Evolutionary conservation across 225 moss, liverwort and hornwort genomes (phyloP), one percentile per base, ranked within the genome.

Genomic region (Anthoceros angustus): DNA sequence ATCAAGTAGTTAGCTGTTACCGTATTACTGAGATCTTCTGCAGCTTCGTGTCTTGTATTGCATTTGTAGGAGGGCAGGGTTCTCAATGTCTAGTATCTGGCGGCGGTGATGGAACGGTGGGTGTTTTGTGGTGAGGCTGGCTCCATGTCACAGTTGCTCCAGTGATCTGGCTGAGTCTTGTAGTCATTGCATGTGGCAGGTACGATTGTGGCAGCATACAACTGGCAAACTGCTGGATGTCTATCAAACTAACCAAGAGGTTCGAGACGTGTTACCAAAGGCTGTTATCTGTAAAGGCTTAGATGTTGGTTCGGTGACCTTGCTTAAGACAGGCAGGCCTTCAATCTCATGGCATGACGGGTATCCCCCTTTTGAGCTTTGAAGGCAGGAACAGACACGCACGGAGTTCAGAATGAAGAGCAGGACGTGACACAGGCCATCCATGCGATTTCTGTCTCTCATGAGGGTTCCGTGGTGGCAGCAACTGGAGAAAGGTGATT

Each of bases 11-110:
- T 38, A 38, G 8, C 12, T 25, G 64, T 64, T 38, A 25, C 24
- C 15, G 16, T 64, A 0, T 64, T 12, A 39, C 64, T 64, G 64
- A 41, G 16, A 38, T 64, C 16, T 41, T 64, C 9, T 25, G 80
- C 86, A 98, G 98, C 79, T 98, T 92, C 79, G 98, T 98, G 81
- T 78, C 92, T 62, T 92, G 89, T 82, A 77, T 89, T 82, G 89
- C 81, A 75, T 87, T 87, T 84, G 83, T 83, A 92, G 98, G 89
- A 75, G 68, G 32, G 6, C 68, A 25, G 71, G 70, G 50, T 74
- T 67, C 78, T 68, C 77, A 83, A 60, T 78, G 89, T 42, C 86
- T 98, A 40, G 73, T 98, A 43, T 98, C 92, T 63, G 89, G 98
- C 79, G 80, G 98, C 65, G 92, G 92, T 62, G 98, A 98, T 71